Base-by-base conservation (phyloP, 176 grass and related monocot genomes). In the Cenchrus purpureus region DNA sequence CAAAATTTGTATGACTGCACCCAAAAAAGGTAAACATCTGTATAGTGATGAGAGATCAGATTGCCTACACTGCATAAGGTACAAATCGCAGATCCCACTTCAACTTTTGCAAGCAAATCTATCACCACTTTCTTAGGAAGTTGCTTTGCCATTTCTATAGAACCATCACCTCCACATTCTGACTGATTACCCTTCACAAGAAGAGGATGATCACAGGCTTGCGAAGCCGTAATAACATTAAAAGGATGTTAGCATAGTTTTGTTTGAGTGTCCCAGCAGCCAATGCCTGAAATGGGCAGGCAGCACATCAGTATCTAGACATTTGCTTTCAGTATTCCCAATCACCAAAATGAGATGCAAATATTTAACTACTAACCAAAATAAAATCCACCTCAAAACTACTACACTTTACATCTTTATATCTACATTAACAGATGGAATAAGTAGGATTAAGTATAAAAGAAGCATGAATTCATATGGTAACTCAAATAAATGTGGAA, bases 251-350 rank as follows among this genome's bases (percentile, higher is more conserved):
- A 43, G 94, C 97, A 62, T 99, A 99, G 74, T 99, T 99, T 92
- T 99, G 97, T 89, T 92, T 99, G 75, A 99, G 57, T 15, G 97
- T 99, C 52, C 97, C 97, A 78, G 94, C 97, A 88, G 97, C 97
- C 63, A 89, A 99, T 77, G 79, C 97, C 97, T 99, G 92, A 85
- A 86, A 92, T 71, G 4, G 31, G 57, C 10, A 55, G 43, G 60
- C 25, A 77, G 66, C n/a, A 72, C 59, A 79, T 86, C 42, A 85
- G 29, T 28, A 87, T 59, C 53, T 29, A 60, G 22, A 87, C 56
- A 62, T 10, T 65, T 61, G 79, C 44, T 74, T 83, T 45, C 14
- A 80, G 45, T 11, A 71, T 82, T 82, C 52, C 43, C 22, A 68
- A 70, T 83, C 74, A 40, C 32, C 62, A 69, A 53, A 69, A 63